Evolutionary conservation across 1,139 yeast species (phyloP), one percentile per base, ranked within the genome.

Genomic region (Scheffersomyces insectosa): DNA sequence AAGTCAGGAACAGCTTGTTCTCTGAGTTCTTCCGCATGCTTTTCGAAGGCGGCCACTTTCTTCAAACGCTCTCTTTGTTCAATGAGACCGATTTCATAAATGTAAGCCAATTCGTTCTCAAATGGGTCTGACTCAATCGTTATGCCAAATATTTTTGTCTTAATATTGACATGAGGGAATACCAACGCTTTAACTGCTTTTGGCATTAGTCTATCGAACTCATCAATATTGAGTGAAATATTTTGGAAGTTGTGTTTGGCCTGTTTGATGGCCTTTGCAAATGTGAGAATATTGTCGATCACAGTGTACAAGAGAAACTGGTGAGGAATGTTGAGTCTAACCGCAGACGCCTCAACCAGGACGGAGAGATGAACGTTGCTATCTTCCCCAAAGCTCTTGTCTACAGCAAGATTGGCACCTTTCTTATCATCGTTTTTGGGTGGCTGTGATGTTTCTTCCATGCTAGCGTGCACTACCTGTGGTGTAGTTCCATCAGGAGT

Each of bases 261-360:
- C 47, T 85, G 89, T 43, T 70, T 72, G 13, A 79, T 61, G 0
- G 88, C 77, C 57, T 87, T 87, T 45, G 72, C 74, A 42, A 81
- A 65, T 0, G 88, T 81, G 32, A 85, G 76, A 3, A 81, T 57
- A 51, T 84, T 84, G 51, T 87, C 95, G 42, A 85, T 68, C 32
- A 86, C 78, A 9, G 80, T 77, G 60, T 83, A 85, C 46, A 85
- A 78, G 42, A 83, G 69, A 55, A 83, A 83, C 47, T 82, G 81
- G 55, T 82, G 81, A 1, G 89, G 88, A 40, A 83, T 66, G 41
- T 63, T 65, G 36, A 75, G 51, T 35, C 74, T 52, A 9, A 73
- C 57, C 2, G 66, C 60, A 11, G 54, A 55, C 7, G 75, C 54
- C 1, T 47, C 47, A 13, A 71, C 50, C 25, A 20, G 25, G 5